Evolutionary conservation across 805 yeast species (phyloP), one percentile per base, ranked within the genome.

Genomic region (Ogataea trehaloabstinens): DNA sequence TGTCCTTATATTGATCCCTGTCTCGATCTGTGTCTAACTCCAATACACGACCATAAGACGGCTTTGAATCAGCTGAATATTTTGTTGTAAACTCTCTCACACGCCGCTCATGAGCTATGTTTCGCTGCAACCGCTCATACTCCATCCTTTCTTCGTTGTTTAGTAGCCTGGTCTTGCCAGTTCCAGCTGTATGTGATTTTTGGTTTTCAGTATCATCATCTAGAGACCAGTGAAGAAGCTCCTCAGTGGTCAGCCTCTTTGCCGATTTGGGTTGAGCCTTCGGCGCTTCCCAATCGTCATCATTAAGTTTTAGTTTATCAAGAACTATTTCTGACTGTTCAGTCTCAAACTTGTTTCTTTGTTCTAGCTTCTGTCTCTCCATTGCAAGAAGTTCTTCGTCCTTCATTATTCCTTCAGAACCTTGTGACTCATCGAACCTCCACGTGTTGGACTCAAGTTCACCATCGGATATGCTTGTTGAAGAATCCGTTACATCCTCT

Each of bases 381-480:
- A 17, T 18, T 3, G 37, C 46, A 11, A 42, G 16, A 12, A 33
- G 46, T 29, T 47, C 55, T 3, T 55, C 53, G 27, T 53, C 57
- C 27, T 48, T 48, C 2, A 48, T 40, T 4, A 53, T 24, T 1
- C 44, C 44, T 16, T 43, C 47, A 6, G 35, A 6, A 17, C 35
- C 37, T 5, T 31, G 6, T 24, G 19, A 19, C 27, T 46, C 56
- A 19, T 44, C 34, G 32, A 50, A 58, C 28, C 64, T 46, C 65
- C 65, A 60, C 1, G 43, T 33, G 35, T 60, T 60, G 6, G 49
- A 36, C 32, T 35, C 30, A 5, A 32, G 28, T 25, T 33, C 28
- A 19, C 33, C 43, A 16, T 32, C 28, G 4, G 22, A 8, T 22
- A 22, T 22, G 8, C 11, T 8, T 8, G 25, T 22, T 22, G 11